A percentile compares a stretch with the other conserved stretches of the same genome.
Conservation (phyloP, 768 basidiomycete species). For the Ephemerocybe angulata region DNA sequence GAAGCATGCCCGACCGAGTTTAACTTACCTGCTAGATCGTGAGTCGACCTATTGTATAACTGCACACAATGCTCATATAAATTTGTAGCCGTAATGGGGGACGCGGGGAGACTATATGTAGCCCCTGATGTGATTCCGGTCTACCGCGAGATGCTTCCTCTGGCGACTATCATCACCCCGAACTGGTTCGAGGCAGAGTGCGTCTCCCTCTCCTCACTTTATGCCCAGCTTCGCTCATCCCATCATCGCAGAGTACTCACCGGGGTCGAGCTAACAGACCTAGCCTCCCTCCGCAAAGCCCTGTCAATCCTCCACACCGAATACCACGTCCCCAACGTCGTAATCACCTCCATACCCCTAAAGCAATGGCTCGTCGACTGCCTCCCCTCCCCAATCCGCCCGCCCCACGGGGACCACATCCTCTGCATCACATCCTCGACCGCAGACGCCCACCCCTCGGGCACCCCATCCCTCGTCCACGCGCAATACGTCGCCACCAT, state of each 20-base stretch:
- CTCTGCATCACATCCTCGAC: slow-evolving; percentile 72
- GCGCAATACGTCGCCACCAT: slow-evolving; percentile 73
- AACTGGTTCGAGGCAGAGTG: slow-evolving; percentile 99
- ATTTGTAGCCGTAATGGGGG: slow-evolving; percentile 84
- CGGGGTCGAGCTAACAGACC: slow-evolving; percentile 60
- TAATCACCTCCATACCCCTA: slow-evolving; percentile 87
- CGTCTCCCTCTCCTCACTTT: slow-evolving; percentile 21
- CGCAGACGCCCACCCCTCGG: slow-evolving; percentile 9
- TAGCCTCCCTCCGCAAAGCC: slow-evolving; percentile 62
- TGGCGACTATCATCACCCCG: slow-evolving; percentile 92
- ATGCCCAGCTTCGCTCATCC: slow-evolving; percentile 23
- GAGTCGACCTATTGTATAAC: slow-evolving; percentile 27
- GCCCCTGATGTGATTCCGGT: slow-evolving; percentile 81
- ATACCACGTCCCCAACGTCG: slow-evolving; percentile 78
- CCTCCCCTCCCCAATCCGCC: slow-evolving; percentile 46
- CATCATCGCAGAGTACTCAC: slow-evolving; percentile 63
- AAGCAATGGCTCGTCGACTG: slow-evolving; percentile 53
- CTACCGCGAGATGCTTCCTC: slow-evolving; percentile 74
- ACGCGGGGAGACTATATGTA: slow-evolving; percentile 86
- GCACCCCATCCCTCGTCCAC: slow-evolving; percentile 47
- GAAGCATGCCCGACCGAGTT: slow-evolving; percentile 48
- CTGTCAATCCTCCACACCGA: slow-evolving; percentile 71
- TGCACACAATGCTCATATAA: neutral
- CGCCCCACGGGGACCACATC: slow-evolving; percentile 45
- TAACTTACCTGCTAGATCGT: slow-evolving; percentile 93